Evolutionary conservation across 2,329 filamentous ascomycete species (phyloP), one percentile per base, ranked within the genome.

Genomic region (Cercospora sesami): DNA sequence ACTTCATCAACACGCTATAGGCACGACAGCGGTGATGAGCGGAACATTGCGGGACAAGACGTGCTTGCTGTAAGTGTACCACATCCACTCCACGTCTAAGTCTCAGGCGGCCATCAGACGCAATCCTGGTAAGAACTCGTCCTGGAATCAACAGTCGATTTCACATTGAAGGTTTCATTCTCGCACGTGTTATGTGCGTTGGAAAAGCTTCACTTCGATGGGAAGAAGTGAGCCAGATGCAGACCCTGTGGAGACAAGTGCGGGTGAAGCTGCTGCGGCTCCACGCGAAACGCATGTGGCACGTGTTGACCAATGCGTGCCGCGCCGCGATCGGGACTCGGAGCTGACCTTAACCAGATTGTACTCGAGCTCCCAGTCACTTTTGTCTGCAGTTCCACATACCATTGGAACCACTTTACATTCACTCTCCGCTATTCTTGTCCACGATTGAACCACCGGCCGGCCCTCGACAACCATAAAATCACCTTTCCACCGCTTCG

Each of bases 321-420:
- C 55, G 28, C 31, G 28, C 55, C 55, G 55, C 31, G 55, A 59
- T 59, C 55, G 30, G 30, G 18, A 59, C 55, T 31, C 31, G 55
- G 55, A 57, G 53, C 53, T 57, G 23, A 36, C 55, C n/a, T 36
- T 59, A 36, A 55, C 55, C 55, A 36, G 28, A 59, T 59, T 23
- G 23, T 55, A 55, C 55, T 31, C 55, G 55, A 59, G 55, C 55
- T 59, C 30, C n/a, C 55, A 59, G 55, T 59, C 55, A 59, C 55
- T 36, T 58, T 58, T 59, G 55, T 59, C 28, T 59, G 28, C 31
- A 8, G n/a, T 36, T 59, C 55, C 28, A 33, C 21, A 31, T 59
- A n/a, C 28, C 55, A 59, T 59, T 59, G 55, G 55, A 59, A n/a
- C 26, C 18, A 5, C 26, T 36, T 59, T 18, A 33, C 55, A 16